A percentile compares a stretch with the other conserved stretches of the same genome.
These are phyloP conservation scores for Geotrichum candidum DNA, from an alignment of 1,139 yeast genomes.

Conservation along the genomic window DNA sequence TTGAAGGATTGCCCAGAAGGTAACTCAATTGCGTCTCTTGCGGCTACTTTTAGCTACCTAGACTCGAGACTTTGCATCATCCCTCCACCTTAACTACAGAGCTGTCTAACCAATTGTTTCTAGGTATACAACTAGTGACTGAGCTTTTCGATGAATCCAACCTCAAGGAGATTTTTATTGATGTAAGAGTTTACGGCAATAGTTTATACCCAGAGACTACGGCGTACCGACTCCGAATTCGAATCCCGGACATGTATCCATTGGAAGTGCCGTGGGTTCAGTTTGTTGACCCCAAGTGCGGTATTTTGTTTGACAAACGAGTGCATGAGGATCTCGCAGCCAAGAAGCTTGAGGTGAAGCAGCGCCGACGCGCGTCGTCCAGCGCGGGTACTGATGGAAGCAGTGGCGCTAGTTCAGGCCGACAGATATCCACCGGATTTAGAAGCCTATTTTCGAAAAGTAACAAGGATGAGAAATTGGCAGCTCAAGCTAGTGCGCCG, in stretches of 20 bases:
- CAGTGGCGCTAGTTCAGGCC: neutral
- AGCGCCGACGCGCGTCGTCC: neutral
- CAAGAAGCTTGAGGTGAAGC: neutral
- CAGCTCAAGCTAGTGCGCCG: constrained; percentile 5
- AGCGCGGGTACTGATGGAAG: neutral
- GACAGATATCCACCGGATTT: neutral
- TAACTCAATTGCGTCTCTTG: neutral
- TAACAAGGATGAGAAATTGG: neutral
- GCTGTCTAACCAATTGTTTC: neutral
- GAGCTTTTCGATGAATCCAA: constrained; percentile 27
- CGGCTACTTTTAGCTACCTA: neutral
- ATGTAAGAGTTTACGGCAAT: constrained; percentile 35
- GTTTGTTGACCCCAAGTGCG: constrained; percentile 34
- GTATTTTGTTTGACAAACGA: neutral
- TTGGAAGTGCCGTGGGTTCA: constrained; percentile 58
- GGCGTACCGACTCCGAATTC: constrained; percentile 40
- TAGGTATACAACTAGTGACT: constrained; percentile 28
- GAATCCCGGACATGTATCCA: constrained; percentile 50
- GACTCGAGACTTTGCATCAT: neutral
- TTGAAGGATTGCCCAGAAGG: constrained; percentile 11
- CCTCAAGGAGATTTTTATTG: constrained; percentile 32
- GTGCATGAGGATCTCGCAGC: neutral
- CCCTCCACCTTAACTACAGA: neutral
- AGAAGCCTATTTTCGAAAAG: neutral
- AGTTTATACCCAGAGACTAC: constrained; percentile 30